A percentile compares a stretch with the other conserved stretches of the same genome.
Conservation (phyloP, 148 eudicot genomes). For the Amaranthus hypochondriacus region DNA sequence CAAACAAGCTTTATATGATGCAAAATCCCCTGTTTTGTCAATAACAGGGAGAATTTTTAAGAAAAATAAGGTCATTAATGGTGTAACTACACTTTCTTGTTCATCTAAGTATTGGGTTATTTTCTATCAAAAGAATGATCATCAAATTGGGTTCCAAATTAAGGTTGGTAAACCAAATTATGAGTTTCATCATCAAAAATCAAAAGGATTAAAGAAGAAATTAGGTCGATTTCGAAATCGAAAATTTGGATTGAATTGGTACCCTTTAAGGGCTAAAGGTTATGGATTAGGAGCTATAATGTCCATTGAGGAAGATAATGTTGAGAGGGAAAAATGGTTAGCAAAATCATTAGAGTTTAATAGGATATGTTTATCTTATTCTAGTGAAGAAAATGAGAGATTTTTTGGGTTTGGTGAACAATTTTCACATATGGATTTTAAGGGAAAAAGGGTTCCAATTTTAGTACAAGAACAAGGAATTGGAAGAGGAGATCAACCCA, state of each 20-base stretch:
- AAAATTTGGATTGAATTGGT: constrained; percentile 28
- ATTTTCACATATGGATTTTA: constrained; percentile 90
- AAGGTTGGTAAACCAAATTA: constrained; percentile 56
- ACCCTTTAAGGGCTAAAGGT: constrained; percentile 33
- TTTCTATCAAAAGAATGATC: constrained; percentile 59
- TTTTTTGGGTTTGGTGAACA: constrained; percentile 97
- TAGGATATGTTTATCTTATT: constrained; percentile 67
- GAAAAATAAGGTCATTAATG: constrained; percentile 24
- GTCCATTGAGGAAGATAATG: constrained; percentile 35
- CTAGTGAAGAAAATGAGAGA: constrained; percentile 71
- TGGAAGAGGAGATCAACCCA: constrained; percentile 99
- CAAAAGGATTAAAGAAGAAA: constrained; percentile 20
- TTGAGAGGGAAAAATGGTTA: constrained; percentile 24
- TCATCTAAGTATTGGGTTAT: constrained; percentile 64
- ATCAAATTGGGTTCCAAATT: constrained; percentile 75
- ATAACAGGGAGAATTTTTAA: constrained; percentile 57
- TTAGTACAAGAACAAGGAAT: constrained; percentile 98
- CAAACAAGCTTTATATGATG: constrained; percentile 16
- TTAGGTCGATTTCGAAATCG: constrained; percentile 29
- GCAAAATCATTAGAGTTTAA: constrained; percentile 36
- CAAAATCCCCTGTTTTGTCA: constrained; percentile 45
- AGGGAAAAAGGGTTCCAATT: constrained; percentile 92
- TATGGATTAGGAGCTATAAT: constrained; percentile 30
- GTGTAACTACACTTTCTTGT: constrained; percentile 23
- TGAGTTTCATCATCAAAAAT: constrained; percentile 21